Percentiles rank a stretch among this genome's conserved stretches.
Conservation (phyloP, 768 basidiomycete species). For the Suillus subaureus region DNA sequence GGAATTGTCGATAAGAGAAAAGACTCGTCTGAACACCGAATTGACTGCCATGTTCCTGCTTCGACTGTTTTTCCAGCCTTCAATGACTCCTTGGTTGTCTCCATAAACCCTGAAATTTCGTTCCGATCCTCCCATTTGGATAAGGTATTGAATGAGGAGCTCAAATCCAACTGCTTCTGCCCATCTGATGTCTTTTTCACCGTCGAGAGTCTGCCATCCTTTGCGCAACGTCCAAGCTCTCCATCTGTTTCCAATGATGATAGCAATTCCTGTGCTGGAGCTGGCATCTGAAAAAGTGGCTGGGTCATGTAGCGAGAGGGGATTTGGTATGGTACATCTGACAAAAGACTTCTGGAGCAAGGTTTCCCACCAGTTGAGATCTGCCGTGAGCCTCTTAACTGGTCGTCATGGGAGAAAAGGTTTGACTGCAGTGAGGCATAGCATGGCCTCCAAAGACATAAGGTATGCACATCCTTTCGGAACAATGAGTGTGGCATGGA, state of each 20-base stretch:
- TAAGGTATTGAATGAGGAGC: neutral
- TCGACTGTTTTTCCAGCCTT: neutral
- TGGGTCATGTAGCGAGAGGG: neutral
- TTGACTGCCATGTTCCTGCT: neutral
- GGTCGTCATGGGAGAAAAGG: too few species aligned
- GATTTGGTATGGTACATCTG: neutral
- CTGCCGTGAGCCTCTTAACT: too few species aligned
- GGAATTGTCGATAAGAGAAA: neutral
- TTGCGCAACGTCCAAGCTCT: slow-evolving; percentile 9
- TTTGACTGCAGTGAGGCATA: too few species aligned
- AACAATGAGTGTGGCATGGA: too few species aligned
- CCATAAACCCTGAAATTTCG: neutral
- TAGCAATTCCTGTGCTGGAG: slow-evolving; percentile 16
- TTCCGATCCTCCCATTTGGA: neutral
- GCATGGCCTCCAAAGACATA: too few species aligned
- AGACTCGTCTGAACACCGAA: neutral
- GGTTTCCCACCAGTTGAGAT: too few species aligned
- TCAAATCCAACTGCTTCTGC: neutral
- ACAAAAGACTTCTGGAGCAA: neutral
- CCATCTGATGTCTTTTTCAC: neutral
- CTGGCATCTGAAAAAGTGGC: slow-evolving; percentile 19
- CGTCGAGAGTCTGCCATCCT: neutral
- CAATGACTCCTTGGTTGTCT: neutral
- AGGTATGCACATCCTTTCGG: too few species aligned
- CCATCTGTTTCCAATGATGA: slow-evolving; percentile 26